Evolutionary conservation across 805 yeast genomes (phyloP), one percentile per base, ranked within the genome.

Genomic region (Wickerhamiella dianesei): DNA sequence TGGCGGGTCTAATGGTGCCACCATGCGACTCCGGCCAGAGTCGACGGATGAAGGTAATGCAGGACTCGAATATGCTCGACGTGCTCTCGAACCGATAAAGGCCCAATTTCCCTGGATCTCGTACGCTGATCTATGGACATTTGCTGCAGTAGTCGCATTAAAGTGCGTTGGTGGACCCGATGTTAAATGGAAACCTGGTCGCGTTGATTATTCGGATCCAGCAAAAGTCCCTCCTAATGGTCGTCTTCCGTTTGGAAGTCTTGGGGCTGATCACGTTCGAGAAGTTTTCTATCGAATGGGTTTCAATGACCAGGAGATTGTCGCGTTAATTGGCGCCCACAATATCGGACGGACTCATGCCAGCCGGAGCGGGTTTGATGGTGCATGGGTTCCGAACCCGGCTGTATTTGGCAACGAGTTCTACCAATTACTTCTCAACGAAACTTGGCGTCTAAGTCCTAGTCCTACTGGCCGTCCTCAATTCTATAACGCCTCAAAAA

Each of bases 311-410:
- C 71, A 69, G 56, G 83, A 79, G 59, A 71, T 75, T 20, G 82
- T 78, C 16, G 75, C 77, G 1, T 62, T 78, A 17, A 62, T 71
- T 36, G 83, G 82, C 21, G 82, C 81, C 3, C 82, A 78, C 62
- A 70, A 74, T 21, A 59, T 78, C 37, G 83, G 83, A 21, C 69
- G 82, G 39, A 76, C 82, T 52, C 83, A 78, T 58, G 68, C 73
- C 50, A 61, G 71, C 52, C 75, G 78, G 50, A 75, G 86, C 21
- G 94, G 94, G 2, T 86, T 71, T 67, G 92, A 82, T 53, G 94
- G 95, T 12, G 87, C 89, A 50, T 85, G 95, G 95, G 88, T 89
- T 35, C 81, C 80, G 47, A 75, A 81, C 37, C 85, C 92, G 46
- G 82, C 81, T 25, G 64, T 69, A 53, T 81, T 86, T 61, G 71